Evolutionary conservation across 345 rosid species (phyloP).

Genomic region (Boechera retrofracta): DNA sequence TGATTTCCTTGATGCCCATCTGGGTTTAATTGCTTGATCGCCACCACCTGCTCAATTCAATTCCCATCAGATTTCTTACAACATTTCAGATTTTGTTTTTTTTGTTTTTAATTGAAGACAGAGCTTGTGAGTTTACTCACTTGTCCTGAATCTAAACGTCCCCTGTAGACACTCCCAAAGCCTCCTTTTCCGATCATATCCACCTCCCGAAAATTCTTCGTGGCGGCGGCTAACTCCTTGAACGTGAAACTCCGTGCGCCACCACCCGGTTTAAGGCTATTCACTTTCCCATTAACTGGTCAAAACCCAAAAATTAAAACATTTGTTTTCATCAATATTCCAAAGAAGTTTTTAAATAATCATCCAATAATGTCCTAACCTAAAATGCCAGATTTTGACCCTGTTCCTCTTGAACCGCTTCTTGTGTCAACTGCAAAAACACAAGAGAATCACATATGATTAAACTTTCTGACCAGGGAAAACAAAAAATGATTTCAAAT

Average conservation of each 20-base stretch:
- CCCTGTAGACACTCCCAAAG: slow-evolving; percentile 89
- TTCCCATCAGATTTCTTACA: background rate
- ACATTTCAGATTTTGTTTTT: background rate
- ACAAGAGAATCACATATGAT: background rate
- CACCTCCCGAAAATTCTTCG: slow-evolving; percentile 68
- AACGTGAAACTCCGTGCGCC: slow-evolving; percentile 88
- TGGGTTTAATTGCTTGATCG: slow-evolving; percentile 83
- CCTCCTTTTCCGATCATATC: slow-evolving; percentile 95
- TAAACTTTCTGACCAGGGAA: background rate
- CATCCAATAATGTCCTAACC: slow-evolving; percentile 8
- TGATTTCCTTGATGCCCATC: slow-evolving; percentile 89
- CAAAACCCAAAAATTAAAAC: slow-evolving; percentile 9
- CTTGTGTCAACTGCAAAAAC: slow-evolving; percentile 42
- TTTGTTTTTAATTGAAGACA: slow-evolving; percentile 14
- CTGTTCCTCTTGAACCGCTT: slow-evolving; percentile 33
- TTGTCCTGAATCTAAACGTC: slow-evolving; percentile 77
- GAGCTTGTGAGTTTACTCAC: slow-evolving; percentile 34
- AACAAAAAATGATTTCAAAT: background rate
- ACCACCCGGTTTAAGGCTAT: slow-evolving; percentile 45
- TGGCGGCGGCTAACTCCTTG: slow-evolving; percentile 73
- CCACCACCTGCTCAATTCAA: slow-evolving; percentile 66
- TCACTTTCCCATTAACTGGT: slow-evolving; percentile 51
- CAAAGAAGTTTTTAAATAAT: background rate
- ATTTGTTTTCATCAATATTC: background rate
- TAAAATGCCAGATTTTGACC: slow-evolving; percentile 43